These are phyloP conservation scores for Eustoma russellianum DNA, from an alignment of 257 asterid species.

Conservation along the genomic window DNA sequence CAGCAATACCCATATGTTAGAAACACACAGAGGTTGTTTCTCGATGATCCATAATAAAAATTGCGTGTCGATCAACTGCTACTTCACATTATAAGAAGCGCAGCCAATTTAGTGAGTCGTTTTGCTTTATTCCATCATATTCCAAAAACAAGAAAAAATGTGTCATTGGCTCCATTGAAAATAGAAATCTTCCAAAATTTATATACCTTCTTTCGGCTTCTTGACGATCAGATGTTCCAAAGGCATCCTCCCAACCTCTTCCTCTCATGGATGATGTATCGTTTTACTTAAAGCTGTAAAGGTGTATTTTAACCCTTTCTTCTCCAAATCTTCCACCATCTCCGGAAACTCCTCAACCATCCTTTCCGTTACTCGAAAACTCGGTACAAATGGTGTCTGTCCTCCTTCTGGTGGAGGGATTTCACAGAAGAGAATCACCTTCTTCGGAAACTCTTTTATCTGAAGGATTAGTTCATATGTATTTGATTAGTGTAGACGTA, in stretches of 20 bases:
- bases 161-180: no score
- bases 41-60: no score
- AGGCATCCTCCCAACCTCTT: conserved; percentile 85
- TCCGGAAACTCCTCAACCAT: conserved; percentile 72
- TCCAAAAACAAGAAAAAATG: no score
- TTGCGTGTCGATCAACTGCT: no score
- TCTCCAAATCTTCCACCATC: conserved; percentile 58
- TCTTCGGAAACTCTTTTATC: conserved; percentile 68
- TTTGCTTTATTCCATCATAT: no score
- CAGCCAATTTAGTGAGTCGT: no score
- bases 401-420: conserved; percentile 83
- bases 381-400: conserved; percentile 77
- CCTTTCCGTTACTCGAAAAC: conserved; percentile 59
- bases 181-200: no score
- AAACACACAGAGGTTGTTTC: no score
- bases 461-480: conserved; percentile 1
- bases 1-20: no score
- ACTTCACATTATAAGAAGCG: no score
- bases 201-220: conserved; percentile 67
- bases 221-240: conserved; percentile 52
- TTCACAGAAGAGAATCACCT: conserved; percentile 66
- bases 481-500: no score
- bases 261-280: conserved; percentile 66
- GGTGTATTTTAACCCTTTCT: conserved; percentile 57
- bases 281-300: conserved; percentile 62